phyloP scores from a whole-genome alignment of 2,329 filamentous ascomycete species.

The Elsinoe fawcettii region DNA sequence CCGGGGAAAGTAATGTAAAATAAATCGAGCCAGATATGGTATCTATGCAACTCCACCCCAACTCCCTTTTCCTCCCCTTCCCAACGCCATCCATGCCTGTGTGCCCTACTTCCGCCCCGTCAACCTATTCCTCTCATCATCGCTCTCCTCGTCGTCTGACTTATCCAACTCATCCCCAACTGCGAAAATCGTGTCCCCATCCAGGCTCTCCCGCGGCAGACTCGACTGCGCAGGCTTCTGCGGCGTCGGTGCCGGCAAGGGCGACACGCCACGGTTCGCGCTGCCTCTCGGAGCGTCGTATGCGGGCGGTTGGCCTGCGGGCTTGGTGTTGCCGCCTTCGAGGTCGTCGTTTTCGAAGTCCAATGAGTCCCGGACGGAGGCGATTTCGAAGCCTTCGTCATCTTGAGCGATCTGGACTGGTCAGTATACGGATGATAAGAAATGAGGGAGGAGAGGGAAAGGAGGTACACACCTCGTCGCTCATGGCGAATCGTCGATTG shows the following conservation, averaged over 20 bases:
- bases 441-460: neutral
- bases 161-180: conserved; percentile 67
- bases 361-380: conserved; percentile 71
- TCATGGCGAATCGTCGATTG: conserved; percentile 97
- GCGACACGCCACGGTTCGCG: conserved; percentile 35
- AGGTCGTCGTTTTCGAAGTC: conserved; percentile 53
- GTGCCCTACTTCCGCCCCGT: conserved; percentile 35
- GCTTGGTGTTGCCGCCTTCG: conserved; percentile 25
- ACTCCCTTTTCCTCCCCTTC: neutral
- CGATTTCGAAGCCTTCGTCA: conserved; percentile 95
- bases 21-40: neutral
- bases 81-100: neutral
- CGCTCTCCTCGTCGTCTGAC: conserved; percentile 61
- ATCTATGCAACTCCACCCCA: neutral
- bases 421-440: neutral
- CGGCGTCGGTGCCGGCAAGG: conserved; percentile 46
- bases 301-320: conserved; percentile 22
- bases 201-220: conserved; percentile 55
- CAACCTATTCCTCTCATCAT: conserved; percentile 42
- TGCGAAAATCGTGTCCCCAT: conserved; percentile 93
- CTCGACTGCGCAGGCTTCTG: conserved; percentile 37
- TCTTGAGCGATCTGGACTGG: conserved; percentile 72
- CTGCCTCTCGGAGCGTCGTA: conserved; percentile 18
- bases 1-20: too few relatives aligned
- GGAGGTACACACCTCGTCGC: conserved; percentile 65